phyloP scores from a whole-genome alignment of 2,329 filamentous ascomycete genomes.

The Berkeleyomyces basicola region DNA sequence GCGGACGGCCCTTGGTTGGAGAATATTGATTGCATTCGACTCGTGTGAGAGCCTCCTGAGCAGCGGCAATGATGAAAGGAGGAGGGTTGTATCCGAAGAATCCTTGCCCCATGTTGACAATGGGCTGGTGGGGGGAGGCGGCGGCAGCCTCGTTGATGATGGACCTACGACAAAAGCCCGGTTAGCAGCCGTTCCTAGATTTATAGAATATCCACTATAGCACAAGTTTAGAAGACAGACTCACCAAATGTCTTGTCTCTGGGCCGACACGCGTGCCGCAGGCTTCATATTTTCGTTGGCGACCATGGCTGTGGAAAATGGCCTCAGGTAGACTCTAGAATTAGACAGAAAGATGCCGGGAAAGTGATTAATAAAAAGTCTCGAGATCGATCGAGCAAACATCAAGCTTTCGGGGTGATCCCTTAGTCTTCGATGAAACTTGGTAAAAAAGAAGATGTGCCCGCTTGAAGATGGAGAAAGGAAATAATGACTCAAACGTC shows the following conservation, averaged over 20 bases:
- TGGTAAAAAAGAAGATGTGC: not conserved
- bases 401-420: not conserved
- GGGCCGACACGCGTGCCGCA: slow-evolving; percentile 31
- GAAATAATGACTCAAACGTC: not conserved
- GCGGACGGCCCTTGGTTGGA: slow-evolving; percentile 80
- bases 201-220: not conserved
- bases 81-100: slow-evolving; percentile 94
- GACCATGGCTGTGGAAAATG: slow-evolving; percentile 15
- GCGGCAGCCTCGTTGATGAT: slow-evolving; percentile 51
- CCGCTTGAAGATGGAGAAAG: not conserved
- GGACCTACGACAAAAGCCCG: slow-evolving; percentile 28
- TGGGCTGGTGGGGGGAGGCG: slow-evolving; percentile 44
- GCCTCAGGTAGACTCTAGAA: not conserved
- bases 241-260: slow-evolving; percentile 37
- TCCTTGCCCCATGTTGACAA: slow-evolving; percentile 48
- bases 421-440: not conserved
- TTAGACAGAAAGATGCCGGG: not conserved
- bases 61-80: slow-evolving; percentile 75
- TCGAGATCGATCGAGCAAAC: not conserved
- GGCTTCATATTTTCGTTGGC: slow-evolving; percentile 32
- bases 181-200: not conserved
- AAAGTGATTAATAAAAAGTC: not conserved
- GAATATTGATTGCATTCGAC: slow-evolving; percentile 99
- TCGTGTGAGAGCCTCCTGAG: slow-evolving; percentile 71
- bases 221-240: slow-evolving; percentile 14